Conservation (phyloP, 2,329 filamentous ascomycete genomes). For the Trichoderma sp. region DNA sequence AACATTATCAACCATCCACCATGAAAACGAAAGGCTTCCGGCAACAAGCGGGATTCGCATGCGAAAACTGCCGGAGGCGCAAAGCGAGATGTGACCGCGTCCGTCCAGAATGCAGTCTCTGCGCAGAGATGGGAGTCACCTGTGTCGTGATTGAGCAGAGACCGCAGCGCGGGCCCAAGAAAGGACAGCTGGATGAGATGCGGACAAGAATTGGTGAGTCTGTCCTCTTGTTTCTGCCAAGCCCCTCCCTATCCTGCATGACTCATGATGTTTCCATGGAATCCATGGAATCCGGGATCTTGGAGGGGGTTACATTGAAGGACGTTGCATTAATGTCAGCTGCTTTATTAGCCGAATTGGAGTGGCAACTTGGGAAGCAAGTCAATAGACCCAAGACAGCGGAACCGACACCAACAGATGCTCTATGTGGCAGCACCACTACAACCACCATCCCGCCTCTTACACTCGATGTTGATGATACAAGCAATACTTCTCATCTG, state of each 20-base stretch:
- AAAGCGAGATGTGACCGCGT: not conserved
- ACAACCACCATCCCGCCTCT: not conserved
- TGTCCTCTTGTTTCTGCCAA: not conserved
- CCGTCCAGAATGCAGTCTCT: not conserved
- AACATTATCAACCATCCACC: not conserved
- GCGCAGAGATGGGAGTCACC: not conserved
- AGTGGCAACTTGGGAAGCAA: not conserved
- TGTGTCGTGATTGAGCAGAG: not conserved
- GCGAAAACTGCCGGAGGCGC: not conserved
- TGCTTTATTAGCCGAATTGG: not conserved
- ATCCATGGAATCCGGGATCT: not conserved
- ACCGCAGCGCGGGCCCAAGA: not conserved
- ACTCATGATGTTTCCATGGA: not conserved
- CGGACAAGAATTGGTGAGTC: not conserved
- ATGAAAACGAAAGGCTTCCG: not conserved
- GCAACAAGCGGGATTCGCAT: not conserved
- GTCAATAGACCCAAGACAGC: not conserved
- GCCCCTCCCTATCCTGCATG: not conserved
- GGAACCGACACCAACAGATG: not conserved
- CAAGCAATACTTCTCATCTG: not conserved
- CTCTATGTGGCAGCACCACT: not conserved
- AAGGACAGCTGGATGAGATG: not conserved
- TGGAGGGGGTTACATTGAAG: not conserved
- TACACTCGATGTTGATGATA: not conserved
- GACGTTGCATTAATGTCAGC: not conserved